Evolutionary conservation across 441 rosid genomes (phyloP).

Genomic region (Dalechampia spathulata): DNA sequence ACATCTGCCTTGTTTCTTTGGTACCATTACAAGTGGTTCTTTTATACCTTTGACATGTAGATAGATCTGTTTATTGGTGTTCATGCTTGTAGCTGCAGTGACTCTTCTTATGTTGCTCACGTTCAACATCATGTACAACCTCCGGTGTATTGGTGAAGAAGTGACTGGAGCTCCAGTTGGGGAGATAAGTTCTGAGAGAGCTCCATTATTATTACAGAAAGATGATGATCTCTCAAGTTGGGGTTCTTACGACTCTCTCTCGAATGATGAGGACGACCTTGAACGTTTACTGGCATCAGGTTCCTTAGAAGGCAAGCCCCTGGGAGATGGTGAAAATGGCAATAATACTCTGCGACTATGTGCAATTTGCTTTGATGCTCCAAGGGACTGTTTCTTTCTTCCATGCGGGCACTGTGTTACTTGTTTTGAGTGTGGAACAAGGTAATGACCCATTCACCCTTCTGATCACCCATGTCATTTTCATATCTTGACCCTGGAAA

Average conservation of each 20-base stretch:
- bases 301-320: slow-evolving; percentile 33
- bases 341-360: slow-evolving; percentile 79
- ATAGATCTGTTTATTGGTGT: slow-evolving; percentile 6
- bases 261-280: slow-evolving; percentile 61
- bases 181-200: slow-evolving; percentile 37
- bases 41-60: background rate
- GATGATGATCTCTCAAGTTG: slow-evolving; percentile 92
- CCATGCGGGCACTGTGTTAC: slow-evolving; percentile 96
- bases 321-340: slow-evolving; percentile 50
- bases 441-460: slow-evolving; percentile 37
- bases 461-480: background rate
- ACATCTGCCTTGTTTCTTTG: slow-evolving; percentile 16
- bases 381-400: slow-evolving; percentile 97
- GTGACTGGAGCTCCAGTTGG: slow-evolving; percentile 25
- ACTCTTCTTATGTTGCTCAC: slow-evolving; percentile 53
- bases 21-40: no score
- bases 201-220: slow-evolving; percentile 71
- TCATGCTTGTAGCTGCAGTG: slow-evolving; percentile 49
- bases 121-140: slow-evolving; percentile 58
- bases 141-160: slow-evolving; percentile 35
- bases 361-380: slow-evolving; percentile 96
- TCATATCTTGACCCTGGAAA: background rate
- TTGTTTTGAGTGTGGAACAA: slow-evolving; percentile 82
- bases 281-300: slow-evolving; percentile 42
- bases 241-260: slow-evolving; percentile 82